Evolutionary conservation across 2,329 filamentous ascomycete genomes (phyloP).

Genomic region (Hypoxylon sp.): DNA sequence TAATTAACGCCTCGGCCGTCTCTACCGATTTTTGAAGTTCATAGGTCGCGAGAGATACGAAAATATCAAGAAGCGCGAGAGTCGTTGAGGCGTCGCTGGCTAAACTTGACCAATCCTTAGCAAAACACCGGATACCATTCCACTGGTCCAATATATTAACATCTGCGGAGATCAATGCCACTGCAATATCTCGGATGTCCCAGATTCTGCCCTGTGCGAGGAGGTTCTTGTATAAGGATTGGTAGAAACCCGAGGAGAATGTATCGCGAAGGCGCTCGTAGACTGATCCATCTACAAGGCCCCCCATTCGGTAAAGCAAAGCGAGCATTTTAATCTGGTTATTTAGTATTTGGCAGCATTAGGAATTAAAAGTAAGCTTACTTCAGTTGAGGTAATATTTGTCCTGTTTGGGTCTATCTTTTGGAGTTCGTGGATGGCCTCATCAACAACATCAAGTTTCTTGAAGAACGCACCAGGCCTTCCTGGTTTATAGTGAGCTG

Average conservation of each 20-base stretch:
- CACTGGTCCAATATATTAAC: conserved; percentile 4
- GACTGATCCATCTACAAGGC: conserved; percentile 1
- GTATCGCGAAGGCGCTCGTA: not conserved
- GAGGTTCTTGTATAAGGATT: conserved; percentile 37
- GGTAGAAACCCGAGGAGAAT: conserved; percentile 19
- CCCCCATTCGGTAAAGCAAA: conserved; percentile 31
- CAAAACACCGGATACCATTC: conserved; percentile 19
- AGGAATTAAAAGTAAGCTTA: conserved; percentile 11
- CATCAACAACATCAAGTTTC: not conserved
- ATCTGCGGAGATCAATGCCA: not conserved
- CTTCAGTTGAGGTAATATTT: conserved; percentile 38
- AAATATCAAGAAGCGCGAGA: conserved; percentile 43
- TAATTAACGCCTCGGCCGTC: conserved; percentile 26
- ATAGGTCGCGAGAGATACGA: conserved; percentile 36
- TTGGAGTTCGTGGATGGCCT: not conserved
- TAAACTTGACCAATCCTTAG: conserved; percentile 43
- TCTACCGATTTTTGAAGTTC: conserved; percentile 20
- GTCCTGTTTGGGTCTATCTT: not conserved
- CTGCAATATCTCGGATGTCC: conserved; percentile 47
- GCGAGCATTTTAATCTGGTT: conserved; percentile 41
- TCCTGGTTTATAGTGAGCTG: conserved; percentile 33
- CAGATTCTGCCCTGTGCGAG: conserved; percentile 48
- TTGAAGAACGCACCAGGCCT: not conserved
- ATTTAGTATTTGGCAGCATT: not conserved
- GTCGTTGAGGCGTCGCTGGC: conserved; percentile 42